A percentile compares a stretch with the other conserved stretches of the same genome.
Conservation (phyloP, 73 alveolate genomes). For the Paramecium bursaria region DNA sequence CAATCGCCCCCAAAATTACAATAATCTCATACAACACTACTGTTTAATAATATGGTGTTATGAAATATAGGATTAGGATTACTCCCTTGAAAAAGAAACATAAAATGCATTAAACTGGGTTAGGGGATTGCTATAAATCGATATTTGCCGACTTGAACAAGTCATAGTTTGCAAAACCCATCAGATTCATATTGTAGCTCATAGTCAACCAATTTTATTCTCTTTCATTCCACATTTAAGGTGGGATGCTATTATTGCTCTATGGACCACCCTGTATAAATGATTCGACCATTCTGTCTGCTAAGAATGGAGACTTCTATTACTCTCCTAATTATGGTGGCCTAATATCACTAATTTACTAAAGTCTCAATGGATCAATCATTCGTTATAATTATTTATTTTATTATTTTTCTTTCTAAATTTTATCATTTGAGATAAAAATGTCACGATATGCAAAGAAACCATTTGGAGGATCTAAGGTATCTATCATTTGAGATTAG, state of each 20-base stretch:
- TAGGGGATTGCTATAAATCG: conserved; percentile 44
- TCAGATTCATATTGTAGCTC: conserved; percentile 37
- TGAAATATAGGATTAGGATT: conserved; percentile 25
- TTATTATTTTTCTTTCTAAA: too few relatives aligned
- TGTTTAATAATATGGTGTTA: conserved; percentile 49
- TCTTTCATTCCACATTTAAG: conserved; percentile 64
- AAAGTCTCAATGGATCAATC: too few relatives aligned
- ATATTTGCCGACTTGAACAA: conserved; percentile 39
- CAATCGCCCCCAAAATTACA: conserved; percentile 72
- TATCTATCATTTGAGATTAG: neutral
- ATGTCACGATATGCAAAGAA: conserved; percentile 59
- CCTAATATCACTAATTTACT: too few relatives aligned
- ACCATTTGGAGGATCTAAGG: conserved; percentile 34
- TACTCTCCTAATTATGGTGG: too few relatives aligned
- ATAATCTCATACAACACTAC: conserved; percentile 69
- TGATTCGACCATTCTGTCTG: too few relatives aligned
- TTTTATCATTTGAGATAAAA: too few relatives aligned
- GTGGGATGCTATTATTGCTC: too few relatives aligned
- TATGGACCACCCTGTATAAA: too few relatives aligned
- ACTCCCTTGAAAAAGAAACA: conserved; percentile 19
- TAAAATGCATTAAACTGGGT: conserved; percentile 15
- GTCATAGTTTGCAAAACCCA: conserved; percentile 55
- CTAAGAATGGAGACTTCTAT: too few relatives aligned
- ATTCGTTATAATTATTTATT: too few relatives aligned
- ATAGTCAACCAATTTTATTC: conserved; percentile 50